A percentile compares a stretch with the other conserved stretches of the same genome.
Evolutionary conservation across 2,329 filamentous ascomycete genomes (phyloP).

Genomic region (Pseudocercospora crystallina): DNA sequence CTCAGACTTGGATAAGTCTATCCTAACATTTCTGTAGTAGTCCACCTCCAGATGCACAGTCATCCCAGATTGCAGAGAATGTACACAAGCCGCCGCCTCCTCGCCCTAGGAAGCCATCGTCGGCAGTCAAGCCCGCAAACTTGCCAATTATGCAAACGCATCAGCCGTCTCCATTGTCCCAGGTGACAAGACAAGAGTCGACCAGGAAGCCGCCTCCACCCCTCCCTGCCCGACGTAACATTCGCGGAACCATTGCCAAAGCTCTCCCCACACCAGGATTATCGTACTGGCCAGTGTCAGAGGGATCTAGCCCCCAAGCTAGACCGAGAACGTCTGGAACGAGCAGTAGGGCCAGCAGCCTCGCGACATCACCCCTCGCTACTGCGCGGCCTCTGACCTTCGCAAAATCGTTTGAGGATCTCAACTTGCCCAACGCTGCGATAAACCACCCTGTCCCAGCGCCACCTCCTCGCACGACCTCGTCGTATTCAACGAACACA

Average conservation of each 20-base stretch:
- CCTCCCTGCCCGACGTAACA: conserved; percentile 34
- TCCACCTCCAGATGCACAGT: conserved; percentile 32
- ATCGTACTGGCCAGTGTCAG: conserved; percentile 18
- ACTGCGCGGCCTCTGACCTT: conserved; percentile 13
- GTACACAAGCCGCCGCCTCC: conserved; percentile 34
- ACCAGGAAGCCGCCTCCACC: conserved; percentile 26
- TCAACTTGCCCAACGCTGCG: conserved; percentile 16
- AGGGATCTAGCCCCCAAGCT: conserved; percentile 7
- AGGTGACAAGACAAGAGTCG: conserved; percentile 35
- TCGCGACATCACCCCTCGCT: conserved; percentile 18
- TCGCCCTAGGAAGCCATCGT: conserved; percentile 38
- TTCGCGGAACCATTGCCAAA: conserved; percentile 23
- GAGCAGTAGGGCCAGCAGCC: conserved; percentile 10
- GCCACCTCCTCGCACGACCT: conserved; percentile 33
- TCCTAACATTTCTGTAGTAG: no score
- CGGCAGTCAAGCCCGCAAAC: conserved; percentile 30
- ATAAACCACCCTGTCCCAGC: conserved; percentile 17
- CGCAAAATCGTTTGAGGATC: conserved; percentile 23
- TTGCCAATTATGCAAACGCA: conserved; percentile 23
- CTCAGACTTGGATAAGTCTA: no score
- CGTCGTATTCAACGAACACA: conserved; percentile 36
- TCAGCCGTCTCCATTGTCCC: conserved; percentile 34
- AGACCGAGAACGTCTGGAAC: conserved; percentile 7
- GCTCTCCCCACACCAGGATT: conserved; percentile 18
- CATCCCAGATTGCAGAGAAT: conserved; percentile 15